These are phyloP conservation scores for Raphanus raphanistrum DNA, from an alignment of 345 rosid genomes.

Conservation along the genomic window DNA sequence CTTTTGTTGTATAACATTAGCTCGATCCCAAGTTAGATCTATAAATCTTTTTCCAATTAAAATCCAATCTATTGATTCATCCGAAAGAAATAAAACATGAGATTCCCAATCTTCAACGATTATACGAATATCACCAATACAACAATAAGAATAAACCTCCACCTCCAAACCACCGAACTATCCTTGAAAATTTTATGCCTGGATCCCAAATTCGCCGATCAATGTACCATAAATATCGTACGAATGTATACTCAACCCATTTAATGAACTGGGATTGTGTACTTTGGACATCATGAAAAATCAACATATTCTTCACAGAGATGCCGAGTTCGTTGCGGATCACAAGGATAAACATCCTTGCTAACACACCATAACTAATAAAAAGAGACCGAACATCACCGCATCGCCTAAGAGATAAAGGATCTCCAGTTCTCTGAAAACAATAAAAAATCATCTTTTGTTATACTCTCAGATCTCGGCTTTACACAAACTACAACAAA, in stretches of 20 bases:
- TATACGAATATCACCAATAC: too few species aligned
- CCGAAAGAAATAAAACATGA: too few species aligned
- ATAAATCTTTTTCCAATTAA: too few species aligned
- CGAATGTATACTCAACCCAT: background rate
- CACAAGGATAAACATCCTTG: background rate
- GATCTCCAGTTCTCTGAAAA: background rate
- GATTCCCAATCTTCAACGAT: too few species aligned
- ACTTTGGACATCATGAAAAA: background rate
- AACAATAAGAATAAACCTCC: background rate
- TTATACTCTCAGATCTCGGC: too few species aligned
- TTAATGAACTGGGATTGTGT: background rate
- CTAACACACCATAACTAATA: background rate
- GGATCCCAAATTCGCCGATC: background rate
- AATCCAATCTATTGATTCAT: too few species aligned
- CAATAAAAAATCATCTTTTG: background rate
- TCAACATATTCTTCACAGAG: too few species aligned
- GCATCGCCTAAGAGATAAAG: background rate
- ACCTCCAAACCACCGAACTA: background rate
- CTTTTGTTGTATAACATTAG: too few species aligned
- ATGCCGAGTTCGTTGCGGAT: background rate
- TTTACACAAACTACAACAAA: too few species aligned
- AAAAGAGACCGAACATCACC: background rate
- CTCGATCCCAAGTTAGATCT: too few species aligned
- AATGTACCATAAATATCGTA: background rate
- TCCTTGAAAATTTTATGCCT: background rate